Evolutionary conservation across 2,329 filamentous ascomycete genomes (phyloP), one percentile per base, ranked within the genome.

Genomic region (Sclerotinia trifoliorum): DNA sequence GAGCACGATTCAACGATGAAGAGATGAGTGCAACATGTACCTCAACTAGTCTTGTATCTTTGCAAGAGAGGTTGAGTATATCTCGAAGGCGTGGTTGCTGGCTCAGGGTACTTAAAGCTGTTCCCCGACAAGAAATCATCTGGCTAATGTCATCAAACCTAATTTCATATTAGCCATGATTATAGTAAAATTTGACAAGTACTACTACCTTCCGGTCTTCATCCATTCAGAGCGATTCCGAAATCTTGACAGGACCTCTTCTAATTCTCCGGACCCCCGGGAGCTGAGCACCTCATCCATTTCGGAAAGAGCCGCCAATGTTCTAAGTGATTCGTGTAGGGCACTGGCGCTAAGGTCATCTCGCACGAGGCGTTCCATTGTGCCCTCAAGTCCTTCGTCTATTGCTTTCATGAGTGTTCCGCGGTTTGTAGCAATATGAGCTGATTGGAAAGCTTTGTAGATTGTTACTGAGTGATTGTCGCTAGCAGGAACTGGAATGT

Each of bases 101-200:
- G 71, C 90, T 90, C 24, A 99, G 81, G 61, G 92, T 87, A 71
- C 91, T 93, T 75, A 97, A 88, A 0, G 93, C 85, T 0, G 93
- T 95, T 74, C 93, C 90, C 71, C 94, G 88, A 73, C 90, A 94
- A 1, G 92, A 94, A 24, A 97, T 78, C 29, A 98, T 88, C 66
- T 91, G 87, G 68, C 89, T 89, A 66, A 97, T 87, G 75, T 96
- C 92, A 65, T 90, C 86, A 70, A 91, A 92, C 69, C 89, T 91
- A 32, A n/a, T 24, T 62, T 39, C 15, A 29, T 49, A n/a, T 65
- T 67, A 69, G 62, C 17, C 26, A 21, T 24, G 49, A 42, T 24
- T n/a, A 52, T 29, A 26, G 48, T 39, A 29, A 8, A 67, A 13
- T 17, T 29, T 44, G 29, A 13, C 3, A 46, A 46, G 5, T 58